Percentiles rank a stretch among this genome's conserved stretches.
Evolutionary conservation across 768 basidiomycete genomes (phyloP).

Genomic region (Termitomyces sp.): DNA sequence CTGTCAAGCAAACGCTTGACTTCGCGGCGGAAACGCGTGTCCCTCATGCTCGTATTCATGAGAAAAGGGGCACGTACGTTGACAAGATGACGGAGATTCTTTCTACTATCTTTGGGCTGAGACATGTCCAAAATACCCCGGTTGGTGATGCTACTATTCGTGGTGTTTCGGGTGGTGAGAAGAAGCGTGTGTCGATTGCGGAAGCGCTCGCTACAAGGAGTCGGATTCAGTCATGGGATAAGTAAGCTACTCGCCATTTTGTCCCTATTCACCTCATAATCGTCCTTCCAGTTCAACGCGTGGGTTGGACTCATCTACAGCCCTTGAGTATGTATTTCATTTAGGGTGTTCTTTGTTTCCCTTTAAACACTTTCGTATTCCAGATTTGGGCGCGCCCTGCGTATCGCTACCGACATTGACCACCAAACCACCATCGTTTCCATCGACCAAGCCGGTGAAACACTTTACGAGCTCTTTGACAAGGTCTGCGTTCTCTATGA

Average conservation of each 20-base stretch:
- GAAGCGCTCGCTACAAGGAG: conserved; percentile 64
- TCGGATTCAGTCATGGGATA: conserved; percentile 72
- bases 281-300: conserved; percentile 49
- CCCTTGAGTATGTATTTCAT: conserved; percentile 41
- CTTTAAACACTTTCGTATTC: not conserved
- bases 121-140: conserved; percentile 63
- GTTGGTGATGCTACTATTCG: conserved; percentile 75
- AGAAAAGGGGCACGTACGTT: conserved; percentile 39
- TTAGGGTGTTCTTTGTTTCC: not conserved
- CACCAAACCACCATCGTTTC: conserved; percentile 63
- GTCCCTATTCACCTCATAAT: not conserved
- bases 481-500: conserved; percentile 76
- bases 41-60: conserved; percentile 47
- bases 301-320: conserved; percentile 65
- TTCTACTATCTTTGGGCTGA: conserved; percentile 69
- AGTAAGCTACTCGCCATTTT: conserved; percentile 32
- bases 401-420: conserved; percentile 56
- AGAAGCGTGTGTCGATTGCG: conserved; percentile 76
- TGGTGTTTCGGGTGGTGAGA: conserved; percentile 74
- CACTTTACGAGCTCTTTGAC: conserved; percentile 57
- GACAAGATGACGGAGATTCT: conserved; percentile 49
- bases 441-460: conserved; percentile 81
- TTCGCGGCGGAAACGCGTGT: conserved; percentile 68
- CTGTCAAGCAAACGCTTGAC: conserved; percentile 68
- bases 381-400: conserved; percentile 56